These are phyloP conservation scores for Coemansia sp. DNA, from an alignment of 192 early-diverging fungal genomes.

Conservation along the genomic window DNA sequence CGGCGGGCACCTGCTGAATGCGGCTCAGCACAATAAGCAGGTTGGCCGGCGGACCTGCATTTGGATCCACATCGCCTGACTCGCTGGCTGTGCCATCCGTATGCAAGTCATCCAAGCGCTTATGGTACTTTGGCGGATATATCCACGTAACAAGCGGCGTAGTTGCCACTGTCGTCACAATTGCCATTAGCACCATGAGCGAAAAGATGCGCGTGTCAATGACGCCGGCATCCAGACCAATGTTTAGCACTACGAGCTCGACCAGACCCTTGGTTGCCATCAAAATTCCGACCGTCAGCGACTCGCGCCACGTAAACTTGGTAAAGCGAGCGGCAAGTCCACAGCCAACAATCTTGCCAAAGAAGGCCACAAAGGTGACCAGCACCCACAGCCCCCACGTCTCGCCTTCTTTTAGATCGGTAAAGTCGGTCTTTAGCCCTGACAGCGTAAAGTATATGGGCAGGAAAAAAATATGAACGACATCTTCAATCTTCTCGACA, in stretches of 20 bases:
- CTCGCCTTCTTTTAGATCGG: slow-evolving; percentile 64
- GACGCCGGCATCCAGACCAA: slow-evolving; percentile 82
- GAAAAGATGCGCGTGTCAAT: slow-evolving; percentile 71
- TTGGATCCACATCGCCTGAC: slow-evolving; percentile 13
- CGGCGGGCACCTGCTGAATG: slow-evolving; percentile 64
- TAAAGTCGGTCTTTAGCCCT: slow-evolving; percentile 86
- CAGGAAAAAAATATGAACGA: slow-evolving; percentile 81
- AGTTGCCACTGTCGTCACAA: slow-evolving; percentile 88
- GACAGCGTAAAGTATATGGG: slow-evolving; percentile 94
- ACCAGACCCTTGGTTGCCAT: slow-evolving; percentile 98
- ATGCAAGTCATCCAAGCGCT: slow-evolving; percentile 29
- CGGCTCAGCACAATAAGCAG: slow-evolving; percentile 64
- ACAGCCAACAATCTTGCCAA: slow-evolving; percentile 87
- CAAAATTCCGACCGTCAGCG: slow-evolving; percentile 78
- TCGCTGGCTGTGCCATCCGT: slow-evolving; percentile 5
- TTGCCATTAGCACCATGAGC: slow-evolving; percentile 78
- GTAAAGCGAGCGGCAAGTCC: slow-evolving; percentile 64
- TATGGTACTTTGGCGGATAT: slow-evolving; percentile 72
- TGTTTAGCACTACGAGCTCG: slow-evolving; percentile 94
- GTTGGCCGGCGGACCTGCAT: slow-evolving; percentile 34
- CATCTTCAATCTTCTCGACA: slow-evolving; percentile 91
- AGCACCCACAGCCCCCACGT: slow-evolving; percentile 80
- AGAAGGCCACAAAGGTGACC: slow-evolving; percentile 72
- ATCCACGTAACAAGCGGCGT: slow-evolving; percentile 71
- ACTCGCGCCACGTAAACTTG: slow-evolving; percentile 80